phyloP scores from a whole-genome alignment of 2,329 filamentous ascomycete species.

The Fusarium coicis region DNA sequence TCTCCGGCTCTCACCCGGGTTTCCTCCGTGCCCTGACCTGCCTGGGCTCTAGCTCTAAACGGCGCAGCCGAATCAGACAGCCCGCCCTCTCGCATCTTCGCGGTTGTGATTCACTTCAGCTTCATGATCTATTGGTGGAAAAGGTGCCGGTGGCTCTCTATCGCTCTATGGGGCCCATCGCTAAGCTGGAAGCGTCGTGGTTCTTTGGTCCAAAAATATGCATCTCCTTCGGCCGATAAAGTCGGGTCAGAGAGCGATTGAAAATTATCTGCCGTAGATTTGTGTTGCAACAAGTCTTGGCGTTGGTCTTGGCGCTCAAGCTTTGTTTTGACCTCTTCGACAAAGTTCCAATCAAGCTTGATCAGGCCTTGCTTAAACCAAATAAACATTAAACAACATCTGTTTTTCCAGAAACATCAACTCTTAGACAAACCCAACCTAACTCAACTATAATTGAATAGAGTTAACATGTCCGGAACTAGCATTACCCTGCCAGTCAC shows the following conservation, averaged over 20 bases:
- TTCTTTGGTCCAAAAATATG: constrained; percentile 6
- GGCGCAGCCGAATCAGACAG: neutral
- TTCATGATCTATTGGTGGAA: constrained; percentile 22
- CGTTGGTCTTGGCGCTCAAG: constrained; percentile 37
- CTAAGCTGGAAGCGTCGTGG: neutral
- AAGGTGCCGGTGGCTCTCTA: constrained; percentile 16
- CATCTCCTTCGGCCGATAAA: constrained; percentile 29
- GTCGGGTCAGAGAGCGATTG: constrained; percentile 17
- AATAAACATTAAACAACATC: neutral
- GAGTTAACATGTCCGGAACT: neutral
- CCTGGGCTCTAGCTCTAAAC: neutral
- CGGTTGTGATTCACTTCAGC: neutral
- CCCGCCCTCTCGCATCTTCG: constrained; percentile 26
- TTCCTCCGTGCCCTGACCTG: constrained; percentile 20
- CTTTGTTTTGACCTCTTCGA: constrained; percentile 40
- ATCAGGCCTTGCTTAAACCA: neutral
- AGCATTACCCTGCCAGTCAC: neutral
- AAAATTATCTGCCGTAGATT: constrained; percentile 12
- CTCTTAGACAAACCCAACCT: neutral
- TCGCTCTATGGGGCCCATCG: neutral
- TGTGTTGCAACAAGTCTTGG: constrained; percentile 32
- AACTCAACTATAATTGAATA: neutral
- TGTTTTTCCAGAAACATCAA: neutral
- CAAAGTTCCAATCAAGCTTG: constrained; percentile 14
- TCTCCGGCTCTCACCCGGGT: constrained; percentile 33